Percentiles rank a stretch among this genome's conserved stretches.
Evolutionary conservation across 805 yeast genomes (phyloP).

Genomic region (Wickerhamiella dianesei): DNA sequence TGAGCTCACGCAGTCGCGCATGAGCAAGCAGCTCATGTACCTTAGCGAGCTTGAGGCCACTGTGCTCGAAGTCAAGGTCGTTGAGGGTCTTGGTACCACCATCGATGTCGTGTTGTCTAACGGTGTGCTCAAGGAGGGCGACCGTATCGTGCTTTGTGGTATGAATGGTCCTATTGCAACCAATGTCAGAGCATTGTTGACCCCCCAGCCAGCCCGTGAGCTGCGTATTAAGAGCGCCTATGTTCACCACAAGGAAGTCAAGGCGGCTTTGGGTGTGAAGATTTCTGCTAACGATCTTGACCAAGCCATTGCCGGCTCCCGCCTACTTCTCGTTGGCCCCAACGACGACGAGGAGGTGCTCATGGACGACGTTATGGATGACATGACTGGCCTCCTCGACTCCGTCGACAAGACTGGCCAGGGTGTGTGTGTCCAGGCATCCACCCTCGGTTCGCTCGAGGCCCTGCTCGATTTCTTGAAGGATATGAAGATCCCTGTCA

Average conservation of each 20-base stretch:
- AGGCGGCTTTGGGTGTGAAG: slow-evolving; percentile 98
- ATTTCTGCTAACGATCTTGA: slow-evolving; percentile 96
- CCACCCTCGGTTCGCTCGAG: slow-evolving; percentile 95
- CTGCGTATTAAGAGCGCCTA: slow-evolving; percentile 93
- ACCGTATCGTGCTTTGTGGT: slow-evolving; percentile 90
- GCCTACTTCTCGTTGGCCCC: slow-evolving; percentile 86
- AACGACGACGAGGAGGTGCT: slow-evolving; percentile 96
- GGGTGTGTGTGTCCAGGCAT: slow-evolving; percentile 98
- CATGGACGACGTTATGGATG: slow-evolving; percentile 98
- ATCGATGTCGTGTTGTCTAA: slow-evolving; percentile 96
- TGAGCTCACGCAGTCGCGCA: slow-evolving; percentile 94
- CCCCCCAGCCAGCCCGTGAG: slow-evolving; percentile 96
- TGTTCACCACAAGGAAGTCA: slow-evolving; percentile 91
- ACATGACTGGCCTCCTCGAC: slow-evolving; percentile 83
- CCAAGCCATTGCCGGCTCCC: slow-evolving; percentile 97
- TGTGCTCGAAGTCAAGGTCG: slow-evolving; percentile 89
- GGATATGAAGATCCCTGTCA: slow-evolving; percentile 97
- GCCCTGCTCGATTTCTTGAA: slow-evolving; percentile 93
- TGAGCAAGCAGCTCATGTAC: slow-evolving; percentile 97
- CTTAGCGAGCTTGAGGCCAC: slow-evolving; percentile 91
- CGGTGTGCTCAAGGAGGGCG: slow-evolving; percentile 92
- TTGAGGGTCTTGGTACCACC: slow-evolving; percentile 97
- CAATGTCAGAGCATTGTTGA: slow-evolving; percentile 83
- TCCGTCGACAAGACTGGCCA: slow-evolving; percentile 89
- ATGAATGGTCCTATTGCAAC: slow-evolving; percentile 97